Conservation (phyloP, 129 eudicot genomes). For the Flaveria ramosissima region DNA sequence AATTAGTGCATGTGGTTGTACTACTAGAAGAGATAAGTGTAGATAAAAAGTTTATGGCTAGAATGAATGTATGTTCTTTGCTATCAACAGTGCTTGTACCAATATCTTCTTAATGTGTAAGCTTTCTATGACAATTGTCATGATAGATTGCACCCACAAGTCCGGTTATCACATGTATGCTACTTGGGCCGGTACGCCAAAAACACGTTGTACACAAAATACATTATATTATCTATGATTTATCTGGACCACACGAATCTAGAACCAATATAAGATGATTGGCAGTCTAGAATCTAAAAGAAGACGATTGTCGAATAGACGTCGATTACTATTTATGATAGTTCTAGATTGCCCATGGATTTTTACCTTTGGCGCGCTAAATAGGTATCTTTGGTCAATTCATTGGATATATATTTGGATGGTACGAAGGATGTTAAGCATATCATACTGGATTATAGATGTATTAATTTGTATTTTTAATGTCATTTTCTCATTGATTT, state of each 20-base stretch:
- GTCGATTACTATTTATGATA: not conserved
- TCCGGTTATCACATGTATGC: slow-evolving; percentile 36
- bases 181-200: slow-evolving; percentile 16
- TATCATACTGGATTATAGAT: not conserved
- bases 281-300: too few relatives aligned
- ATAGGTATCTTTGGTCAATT: not conserved
- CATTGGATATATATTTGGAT: not conserved
- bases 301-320: too few relatives aligned
- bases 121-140: slow-evolving; percentile 33
- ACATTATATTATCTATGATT: not conserved
- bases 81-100: slow-evolving; percentile 28
- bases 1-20: slow-evolving; percentile 25
- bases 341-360: not conserved
- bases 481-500: not conserved
- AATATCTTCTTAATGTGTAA: slow-evolving; percentile 21
- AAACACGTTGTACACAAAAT: slow-evolving; percentile 11
- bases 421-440: not conserved
- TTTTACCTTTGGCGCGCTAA: too few relatives aligned
- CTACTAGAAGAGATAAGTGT: slow-evolving; percentile 29
- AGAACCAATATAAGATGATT: not conserved
- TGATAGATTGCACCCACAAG: slow-evolving; percentile 26
- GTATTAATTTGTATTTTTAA: not conserved
- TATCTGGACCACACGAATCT: slow-evolving; percentile 20
- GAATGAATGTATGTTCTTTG: slow-evolving; percentile 16
- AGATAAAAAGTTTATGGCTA: slow-evolving; percentile 22